Base-by-base conservation (phyloP, 1,139 yeast species). In the Kodamaea sp. region DNA sequence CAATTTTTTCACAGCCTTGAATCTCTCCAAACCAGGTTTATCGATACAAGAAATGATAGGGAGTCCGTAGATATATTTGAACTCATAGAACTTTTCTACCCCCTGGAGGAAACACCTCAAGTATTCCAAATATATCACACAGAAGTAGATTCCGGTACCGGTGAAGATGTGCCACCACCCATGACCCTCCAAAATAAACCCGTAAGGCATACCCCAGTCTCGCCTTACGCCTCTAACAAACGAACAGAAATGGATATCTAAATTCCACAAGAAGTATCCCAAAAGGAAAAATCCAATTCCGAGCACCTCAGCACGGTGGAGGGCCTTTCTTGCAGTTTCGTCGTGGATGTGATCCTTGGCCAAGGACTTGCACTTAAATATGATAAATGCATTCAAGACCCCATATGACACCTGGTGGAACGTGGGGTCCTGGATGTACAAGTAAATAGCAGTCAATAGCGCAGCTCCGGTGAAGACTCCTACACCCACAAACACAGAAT, bases 161-260 rank as follows among this genome's bases (percentile, higher is more conserved):
- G 95, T 87, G 43, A 87, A 73, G 21, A 87, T 66, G 56, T 92
- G 98, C 98, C 98, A 92, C 97, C 97, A 92, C 12, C 95, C 96
- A 55, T 92, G 98, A 22, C 96, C 85, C 57, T 92, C 98, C 24
- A 92, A 69, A 8, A 92, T 47, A 44, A 88, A 77, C 1, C 98
- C 98, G 39, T 84, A 77, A 1, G 97, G 97, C 67, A 89, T 75
- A 2, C 96, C 95, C 54, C 73, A 66, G 3, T 60, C 48, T 44
- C 95, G 76, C 57, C 97, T 77, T 25, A 78, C 56, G 6, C 62
- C 46, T 33, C 84, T 75, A 61, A 88, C 81, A 24, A 61, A 57
- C n/a, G 70, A 55, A 56, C 98, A 92, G 36, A 83, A 72, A 51
- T 83, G 87, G 36, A 86, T 86, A 57, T 90, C 97, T 50, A 87